Conservation (phyloP, 2,329 filamentous ascomycete genomes). For the Magnaporthales sp. region DNA sequence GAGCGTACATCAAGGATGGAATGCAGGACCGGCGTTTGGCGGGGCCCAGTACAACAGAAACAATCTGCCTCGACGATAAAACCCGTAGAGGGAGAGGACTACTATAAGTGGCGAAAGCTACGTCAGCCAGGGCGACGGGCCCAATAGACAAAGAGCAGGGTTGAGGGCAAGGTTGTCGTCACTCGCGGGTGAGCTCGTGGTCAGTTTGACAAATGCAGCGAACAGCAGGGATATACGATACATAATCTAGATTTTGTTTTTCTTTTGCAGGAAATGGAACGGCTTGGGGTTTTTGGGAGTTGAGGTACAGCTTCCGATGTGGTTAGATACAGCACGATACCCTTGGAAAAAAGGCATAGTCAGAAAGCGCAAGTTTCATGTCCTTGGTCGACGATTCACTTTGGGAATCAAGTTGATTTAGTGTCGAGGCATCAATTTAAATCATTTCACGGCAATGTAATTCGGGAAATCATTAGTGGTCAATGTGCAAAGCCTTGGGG, state of each 20-base stretch:
- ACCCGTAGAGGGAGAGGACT: too few relatives aligned
- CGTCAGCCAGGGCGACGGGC: too few relatives aligned
- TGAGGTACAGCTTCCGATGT: background rate
- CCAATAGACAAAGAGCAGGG: background rate
- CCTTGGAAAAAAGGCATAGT: background rate
- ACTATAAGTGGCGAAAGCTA: too few relatives aligned
- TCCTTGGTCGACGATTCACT: background rate
- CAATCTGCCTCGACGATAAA: slow-evolving; percentile 36
- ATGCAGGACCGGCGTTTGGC: slow-evolving; percentile 28
- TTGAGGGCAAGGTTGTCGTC: background rate
- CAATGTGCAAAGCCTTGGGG: background rate
- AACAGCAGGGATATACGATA: background rate
- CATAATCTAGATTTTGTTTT: background rate
- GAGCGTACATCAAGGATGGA: slow-evolving; percentile 59
- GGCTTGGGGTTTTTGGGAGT: background rate
- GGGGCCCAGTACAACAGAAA: slow-evolving; percentile 33
- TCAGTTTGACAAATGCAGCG: background rate
- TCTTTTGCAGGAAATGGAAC: background rate
- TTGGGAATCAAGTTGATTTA: background rate
- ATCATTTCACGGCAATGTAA: background rate
- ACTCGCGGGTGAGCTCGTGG: background rate
- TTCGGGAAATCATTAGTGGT: background rate
- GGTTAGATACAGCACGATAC: slow-evolving; percentile 2
- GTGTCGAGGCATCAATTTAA: too few relatives aligned
- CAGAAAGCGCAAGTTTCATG: background rate